phyloP scores from a whole-genome alignment of 2,329 filamentous ascomycete species.

The Talaromyces marneffei region DNA sequence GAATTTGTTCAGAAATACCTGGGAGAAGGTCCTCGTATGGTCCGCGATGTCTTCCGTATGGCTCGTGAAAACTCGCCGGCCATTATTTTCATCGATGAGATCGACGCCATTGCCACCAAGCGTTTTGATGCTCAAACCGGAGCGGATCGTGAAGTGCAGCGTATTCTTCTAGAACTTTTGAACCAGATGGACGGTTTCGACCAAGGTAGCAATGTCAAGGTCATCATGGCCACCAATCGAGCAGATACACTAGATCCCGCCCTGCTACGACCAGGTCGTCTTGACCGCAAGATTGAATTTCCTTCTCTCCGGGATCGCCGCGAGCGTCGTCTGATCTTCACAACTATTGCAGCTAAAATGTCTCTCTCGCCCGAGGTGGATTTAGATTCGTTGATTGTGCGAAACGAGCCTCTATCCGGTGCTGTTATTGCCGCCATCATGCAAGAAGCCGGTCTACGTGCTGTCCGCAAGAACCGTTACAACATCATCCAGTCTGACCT shows the following conservation, averaged over 20 bases:
- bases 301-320: constrained; percentile 89
- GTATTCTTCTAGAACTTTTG: constrained; percentile 91
- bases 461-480: constrained; percentile 95
- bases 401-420: constrained; percentile 91
- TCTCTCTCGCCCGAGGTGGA: constrained; percentile 94
- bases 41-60: constrained; percentile 98
- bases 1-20: constrained; percentile 99
- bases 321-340: constrained; percentile 93
- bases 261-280: constrained; percentile 80
- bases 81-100: constrained; percentile 99
- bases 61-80: constrained; percentile 95
- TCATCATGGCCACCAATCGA: constrained; percentile 98
- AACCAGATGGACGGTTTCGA: constrained; percentile 99
- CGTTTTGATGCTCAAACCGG: constrained; percentile 98
- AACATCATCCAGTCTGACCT: constrained; percentile 98
- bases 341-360: constrained; percentile 96
- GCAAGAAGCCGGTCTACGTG: constrained; percentile 93
- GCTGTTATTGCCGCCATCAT: constrained; percentile 98
- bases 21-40: constrained; percentile 96
- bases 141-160: constrained; percentile 95
- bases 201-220: constrained; percentile 97
- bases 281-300: constrained; percentile 98
- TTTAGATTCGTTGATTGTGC: constrained; percentile 88
- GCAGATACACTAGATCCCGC: constrained; percentile 94
- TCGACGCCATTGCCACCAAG: constrained; percentile 97